Conservation (phyloP, 192 early-diverging fungal genomes). For the Allomyces macrogynus region DNA sequence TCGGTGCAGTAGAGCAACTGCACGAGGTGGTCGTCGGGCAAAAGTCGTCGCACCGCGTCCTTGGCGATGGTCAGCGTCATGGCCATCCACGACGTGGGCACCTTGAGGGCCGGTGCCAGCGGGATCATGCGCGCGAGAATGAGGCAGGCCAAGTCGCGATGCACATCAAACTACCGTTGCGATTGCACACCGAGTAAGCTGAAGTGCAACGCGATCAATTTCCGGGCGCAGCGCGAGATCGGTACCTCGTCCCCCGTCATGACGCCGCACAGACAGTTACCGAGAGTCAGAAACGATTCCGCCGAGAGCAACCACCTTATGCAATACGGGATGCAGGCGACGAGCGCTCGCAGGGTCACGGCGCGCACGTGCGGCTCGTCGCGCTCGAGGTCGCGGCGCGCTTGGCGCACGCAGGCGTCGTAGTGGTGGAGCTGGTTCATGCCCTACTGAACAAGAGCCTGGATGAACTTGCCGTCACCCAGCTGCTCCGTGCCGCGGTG, state of each 20-base stretch:
- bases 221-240: too few relatives aligned
- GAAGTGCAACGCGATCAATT: too few relatives aligned
- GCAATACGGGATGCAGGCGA: too few relatives aligned
- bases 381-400: too few relatives aligned
- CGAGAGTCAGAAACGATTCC: neutral
- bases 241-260: neutral
- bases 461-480: too few relatives aligned
- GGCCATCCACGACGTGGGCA: neutral
- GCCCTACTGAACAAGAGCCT: too few relatives aligned
- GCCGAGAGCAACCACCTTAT: too few relatives aligned
- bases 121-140: neutral
- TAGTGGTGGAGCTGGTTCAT: too few relatives aligned
- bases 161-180: neutral
- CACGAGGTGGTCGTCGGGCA: neutral
- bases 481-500: too few relatives aligned
- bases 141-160: neutral
- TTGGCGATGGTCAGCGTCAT: neutral
- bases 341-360: too few relatives aligned
- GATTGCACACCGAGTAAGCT: neutral
- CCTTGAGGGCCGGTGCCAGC: neutral
- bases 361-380: too few relatives aligned
- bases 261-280: neutral
- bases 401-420: too few relatives aligned
- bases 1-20: neutral
- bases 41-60: neutral